These are phyloP conservation scores for Hymenoscyphus infarciens DNA, from an alignment of 2,329 filamentous ascomycete genomes.

Conservation along the genomic window DNA sequence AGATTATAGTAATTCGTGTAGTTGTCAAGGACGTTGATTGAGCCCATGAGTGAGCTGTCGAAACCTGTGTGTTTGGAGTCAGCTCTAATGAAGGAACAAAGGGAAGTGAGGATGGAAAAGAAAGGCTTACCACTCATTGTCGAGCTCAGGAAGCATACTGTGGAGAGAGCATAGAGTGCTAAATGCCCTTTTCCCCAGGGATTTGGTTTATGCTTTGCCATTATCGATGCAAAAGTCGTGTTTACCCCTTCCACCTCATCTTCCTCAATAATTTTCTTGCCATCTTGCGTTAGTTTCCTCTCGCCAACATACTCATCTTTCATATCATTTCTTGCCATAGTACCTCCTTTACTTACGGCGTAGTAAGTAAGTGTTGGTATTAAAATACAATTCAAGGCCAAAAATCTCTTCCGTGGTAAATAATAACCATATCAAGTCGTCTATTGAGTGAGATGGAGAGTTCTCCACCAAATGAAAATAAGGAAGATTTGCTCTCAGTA, in stretches of 20 bases:
- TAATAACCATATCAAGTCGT: no score
- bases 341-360: background rate
- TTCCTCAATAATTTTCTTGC: background rate
- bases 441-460: no score
- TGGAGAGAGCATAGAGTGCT: background rate
- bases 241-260: background rate
- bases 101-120: background rate
- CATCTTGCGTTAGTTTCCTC: background rate
- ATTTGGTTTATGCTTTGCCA: background rate
- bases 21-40: background rate
- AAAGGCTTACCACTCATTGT: background rate
- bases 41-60: background rate
- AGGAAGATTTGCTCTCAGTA: no score
- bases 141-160: background rate
- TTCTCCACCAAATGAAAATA: no score
- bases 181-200: slow-evolving; percentile 1
- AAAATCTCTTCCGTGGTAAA: background rate
- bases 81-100: background rate
- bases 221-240: background rate
- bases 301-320: background rate
- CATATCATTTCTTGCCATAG: background rate
- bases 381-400: background rate
- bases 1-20: background rate
- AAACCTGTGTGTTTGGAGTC: background rate
- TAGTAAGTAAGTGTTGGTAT: background rate